Base-by-base conservation (phyloP, 306 rosid genomes). In the Castanea crenata region DNA sequence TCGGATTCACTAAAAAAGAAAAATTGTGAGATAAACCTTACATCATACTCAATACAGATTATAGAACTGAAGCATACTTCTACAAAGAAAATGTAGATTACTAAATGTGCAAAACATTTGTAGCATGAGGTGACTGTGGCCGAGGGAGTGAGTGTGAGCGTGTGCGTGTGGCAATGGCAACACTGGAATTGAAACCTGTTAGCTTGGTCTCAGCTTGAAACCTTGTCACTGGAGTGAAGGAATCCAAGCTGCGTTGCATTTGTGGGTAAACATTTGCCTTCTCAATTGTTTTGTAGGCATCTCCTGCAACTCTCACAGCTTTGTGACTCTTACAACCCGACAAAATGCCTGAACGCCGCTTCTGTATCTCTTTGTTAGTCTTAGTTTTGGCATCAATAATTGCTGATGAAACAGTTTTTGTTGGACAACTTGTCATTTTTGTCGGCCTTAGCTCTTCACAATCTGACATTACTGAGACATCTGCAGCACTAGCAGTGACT, bases 401-500 rank as follows among this genome's bases (percentile, higher is more conserved):
- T 77, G 71, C 51, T n/a, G 54, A 49, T 12, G 77, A 74, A 46
- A 76, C 34, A 44, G 83, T 15, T 46, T 70, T 82, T 8, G 51
- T 58, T 18, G 93, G 91, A 77, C 27, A 1, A 1, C 89, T 89
- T 46, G 82, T 84, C 68, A 69, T 63, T 63, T 81, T 81, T 54
- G 84, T 74, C 32, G 90, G 77, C 32, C 81, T 86, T 62, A 77
- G 87, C 56, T 94, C 98, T 21, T 94, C 97, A 69, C 10, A 91
- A 71, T 94, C 98, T 18, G 96, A 90, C 85, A 87, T 79, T 52
- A 64, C 67, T 14, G 98, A 88, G 82, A 82, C 86, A 64, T 94
- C 99, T 14, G 90, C 92, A 21, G 90, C 97, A 77, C 98, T 96
- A 23, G 97, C 94, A 11, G 99, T 96, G 75, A 79, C 87, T 74